phyloP scores from a whole-genome alignment of 2,329 filamentous ascomycete genomes.

The Epichloe festucae region DNA sequence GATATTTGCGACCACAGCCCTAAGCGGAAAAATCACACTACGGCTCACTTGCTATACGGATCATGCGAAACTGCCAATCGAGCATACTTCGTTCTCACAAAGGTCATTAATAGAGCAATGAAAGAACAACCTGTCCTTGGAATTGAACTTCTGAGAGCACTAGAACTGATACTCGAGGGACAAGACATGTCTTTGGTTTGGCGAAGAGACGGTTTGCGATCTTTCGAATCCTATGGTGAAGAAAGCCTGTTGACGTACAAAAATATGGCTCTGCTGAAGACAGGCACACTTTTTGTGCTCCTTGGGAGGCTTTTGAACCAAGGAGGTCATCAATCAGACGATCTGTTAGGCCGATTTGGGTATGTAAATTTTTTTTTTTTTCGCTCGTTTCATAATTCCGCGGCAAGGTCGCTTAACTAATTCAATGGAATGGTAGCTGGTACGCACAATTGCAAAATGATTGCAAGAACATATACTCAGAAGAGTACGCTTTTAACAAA shows the following conservation, averaged over 20 bases:
- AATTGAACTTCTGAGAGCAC: slow-evolving; percentile 5
- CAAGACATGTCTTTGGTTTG: slow-evolving; percentile 9
- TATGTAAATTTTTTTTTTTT: background rate
- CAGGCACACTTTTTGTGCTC: slow-evolving; percentile 8
- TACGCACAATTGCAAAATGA: slow-evolving; percentile 9
- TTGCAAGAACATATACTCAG: slow-evolving; percentile 10
- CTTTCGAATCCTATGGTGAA: slow-evolving; percentile 3
- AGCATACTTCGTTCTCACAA: slow-evolving; percentile 8
- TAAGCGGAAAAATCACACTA: slow-evolving; percentile 8
- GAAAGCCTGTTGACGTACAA: slow-evolving; percentile 5
- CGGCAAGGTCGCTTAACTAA: background rate
- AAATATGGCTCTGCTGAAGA: slow-evolving; percentile 8
- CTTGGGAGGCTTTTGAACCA: slow-evolving; percentile 7
- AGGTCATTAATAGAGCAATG: slow-evolving; percentile 7
- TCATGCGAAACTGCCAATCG: slow-evolving; percentile 9
- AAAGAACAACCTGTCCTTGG: slow-evolving; percentile 7
- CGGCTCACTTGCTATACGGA: slow-evolving; percentile 8
- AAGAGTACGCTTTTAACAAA: slow-evolving; percentile 8
- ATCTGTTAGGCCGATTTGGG: slow-evolving; percentile 8
- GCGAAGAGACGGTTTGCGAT: slow-evolving; percentile 7
- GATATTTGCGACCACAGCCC: slow-evolving; percentile 9
- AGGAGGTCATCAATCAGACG: slow-evolving; percentile 5
- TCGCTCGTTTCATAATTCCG: background rate
- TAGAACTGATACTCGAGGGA: slow-evolving; percentile 8
- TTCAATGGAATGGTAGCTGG: slow-evolving; percentile 2